phyloP scores from a whole-genome alignment of 768 basidiomycete species.

The Calocera viscosa region DNA sequence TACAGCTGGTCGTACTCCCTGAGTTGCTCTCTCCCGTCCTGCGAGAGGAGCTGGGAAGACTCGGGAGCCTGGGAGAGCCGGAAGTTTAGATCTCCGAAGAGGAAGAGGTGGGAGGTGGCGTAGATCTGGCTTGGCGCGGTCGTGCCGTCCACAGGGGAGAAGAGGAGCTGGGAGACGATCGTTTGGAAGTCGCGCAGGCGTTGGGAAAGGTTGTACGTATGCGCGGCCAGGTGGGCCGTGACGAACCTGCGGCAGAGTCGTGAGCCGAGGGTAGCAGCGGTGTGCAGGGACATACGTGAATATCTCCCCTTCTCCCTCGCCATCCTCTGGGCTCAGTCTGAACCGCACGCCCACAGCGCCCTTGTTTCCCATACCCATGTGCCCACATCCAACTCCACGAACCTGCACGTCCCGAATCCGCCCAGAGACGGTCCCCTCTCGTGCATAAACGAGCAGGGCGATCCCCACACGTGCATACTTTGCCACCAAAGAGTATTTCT shows the following conservation, averaged over 20 bases:
- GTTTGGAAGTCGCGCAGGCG: constrained; percentile 70
- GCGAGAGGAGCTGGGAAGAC: constrained; percentile 35
- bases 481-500: constrained; percentile 66
- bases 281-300: constrained; percentile 57
- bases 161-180: constrained; percentile 70
- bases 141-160: constrained; percentile 41
- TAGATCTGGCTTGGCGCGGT: constrained; percentile 46
- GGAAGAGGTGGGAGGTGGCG: constrained; percentile 78
- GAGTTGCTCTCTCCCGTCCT: constrained; percentile 43
- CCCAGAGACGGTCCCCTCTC: constrained; percentile 41
- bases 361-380: constrained; percentile 82
- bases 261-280: too few species aligned
- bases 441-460: constrained; percentile 75
- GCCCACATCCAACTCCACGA: constrained; percentile 57
- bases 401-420: constrained; percentile 54
- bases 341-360: constrained; percentile 85
- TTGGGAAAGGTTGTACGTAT: constrained; percentile 47
- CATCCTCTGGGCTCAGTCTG: constrained; percentile 46
- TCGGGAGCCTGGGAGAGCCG: constrained; percentile 40
- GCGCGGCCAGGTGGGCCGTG: constrained; percentile 80
- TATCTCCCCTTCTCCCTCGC: constrained; percentile 38
- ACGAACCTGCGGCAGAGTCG: constrained; percentile 56
- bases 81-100: constrained; percentile 91
- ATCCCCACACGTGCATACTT: constrained; percentile 77
- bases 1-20: constrained; percentile 65